These are phyloP conservation scores for Nigrospora osmanthi DNA, from an alignment of 2,329 filamentous ascomycete genomes.

Conservation along the genomic window DNA sequence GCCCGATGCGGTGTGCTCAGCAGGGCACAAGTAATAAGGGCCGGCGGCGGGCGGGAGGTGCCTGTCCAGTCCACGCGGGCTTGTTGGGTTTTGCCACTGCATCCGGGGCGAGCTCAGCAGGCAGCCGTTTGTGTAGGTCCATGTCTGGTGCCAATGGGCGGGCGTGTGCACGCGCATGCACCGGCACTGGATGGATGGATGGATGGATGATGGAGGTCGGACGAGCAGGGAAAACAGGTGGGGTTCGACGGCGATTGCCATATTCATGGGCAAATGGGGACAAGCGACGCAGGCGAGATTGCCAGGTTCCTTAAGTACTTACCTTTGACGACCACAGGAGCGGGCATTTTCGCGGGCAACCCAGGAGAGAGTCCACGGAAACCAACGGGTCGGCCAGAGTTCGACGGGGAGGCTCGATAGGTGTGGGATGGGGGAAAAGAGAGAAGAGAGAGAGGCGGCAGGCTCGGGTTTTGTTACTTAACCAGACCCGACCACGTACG, in stretches of 20 bases:
- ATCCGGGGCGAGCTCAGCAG: neutral
- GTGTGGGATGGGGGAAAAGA: no score
- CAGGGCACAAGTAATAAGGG: neutral
- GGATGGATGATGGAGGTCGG: no score
- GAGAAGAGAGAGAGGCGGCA: no score
- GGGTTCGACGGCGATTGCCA: neutral
- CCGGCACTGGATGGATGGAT: no score
- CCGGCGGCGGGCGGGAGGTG: neutral
- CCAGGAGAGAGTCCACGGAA: no score
- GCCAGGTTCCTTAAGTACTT: no score
- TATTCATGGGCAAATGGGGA: neutral
- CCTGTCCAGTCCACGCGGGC: neutral
- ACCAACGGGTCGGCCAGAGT: no score
- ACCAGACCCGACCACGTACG: no score
- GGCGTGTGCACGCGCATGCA: neutral
- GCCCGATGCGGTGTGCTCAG: neutral
- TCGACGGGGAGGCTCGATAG: no score
- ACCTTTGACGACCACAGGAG: slow-evolving; percentile 1
- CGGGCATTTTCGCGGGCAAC: neutral
- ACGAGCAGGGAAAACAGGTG: no score
- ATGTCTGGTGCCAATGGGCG: neutral
- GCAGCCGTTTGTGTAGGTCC: neutral
- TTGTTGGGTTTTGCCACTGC: neutral
- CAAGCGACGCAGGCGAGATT: neutral
- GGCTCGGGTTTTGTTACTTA: no score